A percentile compares a stretch with the other conserved stretches of the same genome.
Evolutionary conservation across 495 filamentous ascomycete genomes (phyloP).

Genomic region (Penicillium maclennaniae): DNA sequence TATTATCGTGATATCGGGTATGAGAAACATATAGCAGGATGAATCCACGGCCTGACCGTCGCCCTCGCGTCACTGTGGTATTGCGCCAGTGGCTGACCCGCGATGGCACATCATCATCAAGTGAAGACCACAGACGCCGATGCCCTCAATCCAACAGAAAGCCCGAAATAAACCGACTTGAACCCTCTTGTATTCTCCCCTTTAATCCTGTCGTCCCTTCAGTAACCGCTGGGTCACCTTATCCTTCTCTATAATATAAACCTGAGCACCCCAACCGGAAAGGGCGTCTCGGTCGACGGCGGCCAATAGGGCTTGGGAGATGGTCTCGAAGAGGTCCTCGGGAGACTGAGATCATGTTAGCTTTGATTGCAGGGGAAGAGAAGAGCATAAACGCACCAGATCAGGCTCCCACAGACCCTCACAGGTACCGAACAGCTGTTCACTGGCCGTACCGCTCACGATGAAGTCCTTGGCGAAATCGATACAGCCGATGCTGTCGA

Average conservation of each 20-base stretch:
- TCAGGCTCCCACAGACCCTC: slow-evolving; percentile 98
- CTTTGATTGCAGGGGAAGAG: neutral
- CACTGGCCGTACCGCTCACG: slow-evolving; percentile 90
- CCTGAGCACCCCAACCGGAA: slow-evolving; percentile 96
- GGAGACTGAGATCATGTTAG: slow-evolving; percentile 58
- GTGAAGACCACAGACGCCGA: slow-evolving; percentile 31
- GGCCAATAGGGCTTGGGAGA: slow-evolving; percentile 94
- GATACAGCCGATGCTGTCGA: slow-evolving; percentile 98
- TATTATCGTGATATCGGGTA: slow-evolving; percentile 31
- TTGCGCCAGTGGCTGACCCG: slow-evolving; percentile 17
- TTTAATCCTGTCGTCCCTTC: slow-evolving; percentile 78
- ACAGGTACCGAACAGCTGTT: slow-evolving; percentile 98
- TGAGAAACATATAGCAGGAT: slow-evolving; percentile 20
- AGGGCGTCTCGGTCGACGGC: slow-evolving; percentile 94
- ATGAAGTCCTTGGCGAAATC: slow-evolving; percentile 99
- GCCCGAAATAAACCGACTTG: slow-evolving; percentile 22
- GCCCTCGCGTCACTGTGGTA: slow-evolving; percentile 17
- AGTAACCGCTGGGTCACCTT: slow-evolving; percentile 98
- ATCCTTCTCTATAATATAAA: slow-evolving; percentile 99
- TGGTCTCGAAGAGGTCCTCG: slow-evolving; percentile 96
- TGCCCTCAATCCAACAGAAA: slow-evolving; percentile 27
- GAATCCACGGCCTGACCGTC: slow-evolving; percentile 9
- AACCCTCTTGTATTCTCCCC: slow-evolving; percentile 4
- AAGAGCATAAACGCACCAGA: slow-evolving; percentile 56
- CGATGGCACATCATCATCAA: slow-evolving; percentile 26